These are phyloP conservation scores for Ceratocystis cacaofunesta DNA, from an alignment of 2,329 filamentous ascomycete species.

Conservation along the genomic window DNA sequence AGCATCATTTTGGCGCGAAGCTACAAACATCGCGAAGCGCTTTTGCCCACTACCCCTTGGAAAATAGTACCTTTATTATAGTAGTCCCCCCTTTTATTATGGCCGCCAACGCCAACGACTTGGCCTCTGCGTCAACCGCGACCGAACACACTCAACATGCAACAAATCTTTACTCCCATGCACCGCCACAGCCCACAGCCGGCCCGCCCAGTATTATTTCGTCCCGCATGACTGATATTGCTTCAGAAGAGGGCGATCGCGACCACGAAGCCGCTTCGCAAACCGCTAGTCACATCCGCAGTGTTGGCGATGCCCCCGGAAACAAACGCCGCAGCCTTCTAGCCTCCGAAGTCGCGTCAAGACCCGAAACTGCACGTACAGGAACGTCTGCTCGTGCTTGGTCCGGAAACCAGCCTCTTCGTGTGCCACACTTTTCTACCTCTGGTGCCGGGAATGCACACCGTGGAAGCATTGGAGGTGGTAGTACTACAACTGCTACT, in stretches of 20 bases:
- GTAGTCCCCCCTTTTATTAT: constrained; percentile 21
- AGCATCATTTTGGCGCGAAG: background rate
- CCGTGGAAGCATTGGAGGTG: constrained; percentile 14
- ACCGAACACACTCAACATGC: constrained; percentile 20
- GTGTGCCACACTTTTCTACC: constrained; percentile 36
- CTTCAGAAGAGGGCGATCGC: constrained; percentile 40
- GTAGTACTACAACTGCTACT: constrained; percentile 7
- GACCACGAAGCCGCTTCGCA: constrained; percentile 21
- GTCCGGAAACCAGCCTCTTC: constrained; percentile 41
- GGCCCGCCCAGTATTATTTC: constrained; percentile 53
- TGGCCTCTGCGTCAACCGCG: constrained; percentile 27
- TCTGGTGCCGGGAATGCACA: constrained; percentile 25
- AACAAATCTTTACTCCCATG: constrained; percentile 23
- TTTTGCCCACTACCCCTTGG: background rate
- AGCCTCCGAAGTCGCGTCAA: constrained; percentile 32
- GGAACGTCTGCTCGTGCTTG: constrained; percentile 36
- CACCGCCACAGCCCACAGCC: constrained; percentile 28
- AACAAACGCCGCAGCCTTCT: constrained; percentile 28
- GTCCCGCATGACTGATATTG: constrained; percentile 54
- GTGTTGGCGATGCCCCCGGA: constrained; percentile 20
- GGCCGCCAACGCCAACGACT: constrained; percentile 27
- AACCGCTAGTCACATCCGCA: constrained; percentile 9
- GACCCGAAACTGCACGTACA: constrained; percentile 40
- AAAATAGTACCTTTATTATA: background rate
- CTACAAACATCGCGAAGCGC: background rate